Evolutionary conservation across 2,329 filamentous ascomycete genomes (phyloP), one percentile per base, ranked within the genome.

Genomic region (Alternaria alternata): DNA sequence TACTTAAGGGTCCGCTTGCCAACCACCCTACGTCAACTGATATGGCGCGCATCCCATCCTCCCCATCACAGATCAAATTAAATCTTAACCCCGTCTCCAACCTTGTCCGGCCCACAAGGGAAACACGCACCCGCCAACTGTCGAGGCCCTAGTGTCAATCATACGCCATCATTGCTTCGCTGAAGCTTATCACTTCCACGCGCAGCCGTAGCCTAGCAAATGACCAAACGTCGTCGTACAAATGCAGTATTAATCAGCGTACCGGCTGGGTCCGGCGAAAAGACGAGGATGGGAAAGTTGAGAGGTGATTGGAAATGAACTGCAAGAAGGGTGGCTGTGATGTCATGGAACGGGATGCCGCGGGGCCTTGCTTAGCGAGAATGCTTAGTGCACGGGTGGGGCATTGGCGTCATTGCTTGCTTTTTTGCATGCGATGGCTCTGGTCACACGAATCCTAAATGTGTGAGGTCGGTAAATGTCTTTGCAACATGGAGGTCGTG

Each of bases 151-250:
- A 49, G 36, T 16, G 51, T 12, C 22, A 20, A 38, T 49, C 36
- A 14, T 34, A 56, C 47, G 54, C 58, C 54, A 53, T 57, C 18
- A n/a, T 36, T 51, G 39, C 57, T 60, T 57, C 12, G 39, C 32
- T 8, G 34, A 60, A 60, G 57, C 57, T 57, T 57, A 57, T 60
- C 57, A 56, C 53, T 57, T 57, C 57, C 57, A 26, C 32, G 41
- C 57, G 47, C 28, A 59, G 57, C 38, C 20, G 12, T 30, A 26
- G 26, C 11, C 42, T 12, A 20, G 34, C 46, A 20, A 36, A 26
- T 36, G 8, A 26, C 14, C 24, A 20, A 9, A 18, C 34, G 22
- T n/a, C 14, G 16, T 52, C 16, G 24, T n/a, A 26, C 32, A 20
- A 38, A 49, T 36, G 8, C 14, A 38, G 46, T 16, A 54, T 54